Base-by-base conservation (phyloP, 129 eudicot genomes). In the Tagetes patula region DNA sequence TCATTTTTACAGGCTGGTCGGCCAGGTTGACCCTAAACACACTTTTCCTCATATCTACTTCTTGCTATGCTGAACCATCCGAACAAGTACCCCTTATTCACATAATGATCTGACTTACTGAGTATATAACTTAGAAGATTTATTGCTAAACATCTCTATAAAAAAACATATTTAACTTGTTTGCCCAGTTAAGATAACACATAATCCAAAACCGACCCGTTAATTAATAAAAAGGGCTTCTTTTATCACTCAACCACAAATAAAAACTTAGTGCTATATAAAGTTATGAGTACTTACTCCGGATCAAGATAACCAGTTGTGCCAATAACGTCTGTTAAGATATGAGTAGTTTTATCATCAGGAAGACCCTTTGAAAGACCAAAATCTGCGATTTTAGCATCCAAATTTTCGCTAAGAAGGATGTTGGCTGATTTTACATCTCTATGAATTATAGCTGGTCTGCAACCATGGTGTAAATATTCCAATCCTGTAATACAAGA, bases 241-340 rank as follows among this genome's bases (percentile, higher is more conserved):
- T 6, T 43, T 43, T 43, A 5, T 0, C 1, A 3, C 13, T 1
- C 33, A 55, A 3, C 38, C 47, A 13, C 37, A 49, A n/a, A 8
- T 38, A 31, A 4, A 10, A 54, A 43, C 37, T 65, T 38, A 38
- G 14, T 49, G 41, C 14, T 20, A 7, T 56, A 2, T 32, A 12
- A 4, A 72, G 5, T 53, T 38, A 6, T 2, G 50, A 41, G 4
- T 33, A 73, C 83, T 49, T 78, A 82, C 86, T 82, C 86, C 27
- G 86, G 86, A 48, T 82, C 86, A 54, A 82, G 80, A 69, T 82
- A 82, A 6, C 86, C 86, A 0, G 65, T 14, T 30, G 86, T 82
- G 14, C 86, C 86, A 34, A 52, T 53, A 66, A 82, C 83, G 6
- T 55, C 43, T 3, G 77, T 68, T 31, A 70, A 43, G 5, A 77